Evolutionary conservation across 306 rosid genomes (phyloP).

Genomic region (Vigna nakashimae): DNA sequence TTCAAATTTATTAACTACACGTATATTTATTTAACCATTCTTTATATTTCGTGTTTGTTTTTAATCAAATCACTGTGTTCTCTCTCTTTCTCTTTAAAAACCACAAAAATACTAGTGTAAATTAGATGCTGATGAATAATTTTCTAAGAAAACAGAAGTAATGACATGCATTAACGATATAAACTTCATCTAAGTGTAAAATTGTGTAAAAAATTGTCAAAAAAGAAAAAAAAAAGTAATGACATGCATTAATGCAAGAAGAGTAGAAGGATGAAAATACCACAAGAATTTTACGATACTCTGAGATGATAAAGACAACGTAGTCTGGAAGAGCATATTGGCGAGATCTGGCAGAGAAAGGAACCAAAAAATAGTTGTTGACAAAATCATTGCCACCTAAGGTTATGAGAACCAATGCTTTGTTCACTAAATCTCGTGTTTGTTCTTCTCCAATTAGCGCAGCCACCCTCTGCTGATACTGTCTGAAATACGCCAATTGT

Average conservation of each 20-base stretch:
- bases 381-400: constrained; percentile 86
- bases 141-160: no score
- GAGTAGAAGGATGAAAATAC: constrained; percentile 43
- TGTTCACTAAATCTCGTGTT: constrained; percentile 54
- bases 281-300: constrained; percentile 67
- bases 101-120: no score
- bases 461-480: constrained; percentile 65
- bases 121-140: no score
- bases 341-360: constrained; percentile 82
- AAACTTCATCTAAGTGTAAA: not conserved
- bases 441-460: constrained; percentile 58
- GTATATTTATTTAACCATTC: no score
- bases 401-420: constrained; percentile 68
- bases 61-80: no score
- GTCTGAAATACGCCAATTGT: constrained; percentile 60
- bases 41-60: no score
- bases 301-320: constrained; percentile 68
- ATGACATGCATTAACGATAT: no score
- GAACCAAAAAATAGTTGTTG: constrained; percentile 78
- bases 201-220: not conserved
- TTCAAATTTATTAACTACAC: no score
- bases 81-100: no score
- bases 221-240: not conserved
- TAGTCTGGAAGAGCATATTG: constrained; percentile 71
- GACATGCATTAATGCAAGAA: not conserved